Evolutionary conservation across 768 basidiomycete genomes (phyloP).

Genomic region (Rhodotorula kratochvilovae): DNA sequence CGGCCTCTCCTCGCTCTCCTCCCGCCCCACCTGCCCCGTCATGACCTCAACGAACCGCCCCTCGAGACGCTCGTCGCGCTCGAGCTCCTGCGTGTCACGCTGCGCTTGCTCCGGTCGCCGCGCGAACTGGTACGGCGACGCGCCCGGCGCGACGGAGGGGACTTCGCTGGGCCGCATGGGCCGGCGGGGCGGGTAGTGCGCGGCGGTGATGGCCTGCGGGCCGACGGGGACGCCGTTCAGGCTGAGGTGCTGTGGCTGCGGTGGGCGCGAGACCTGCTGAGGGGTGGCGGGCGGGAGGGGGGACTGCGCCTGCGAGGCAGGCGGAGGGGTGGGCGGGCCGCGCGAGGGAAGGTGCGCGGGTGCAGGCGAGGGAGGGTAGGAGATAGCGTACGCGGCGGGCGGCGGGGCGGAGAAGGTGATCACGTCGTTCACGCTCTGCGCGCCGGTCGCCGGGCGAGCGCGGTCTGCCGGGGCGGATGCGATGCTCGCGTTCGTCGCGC

Average conservation of each 20-base stretch:
- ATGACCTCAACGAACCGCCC: constrained; percentile 16
- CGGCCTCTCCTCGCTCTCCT: not conserved
- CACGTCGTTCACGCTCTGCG: constrained; percentile 19
- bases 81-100: constrained; percentile 6
- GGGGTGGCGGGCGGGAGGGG: not conserved
- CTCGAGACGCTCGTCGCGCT: constrained; percentile 12
- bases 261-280: not conserved
- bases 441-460: constrained; percentile 1
- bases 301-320: not conserved
- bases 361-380: not conserved
- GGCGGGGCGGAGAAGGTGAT: constrained; percentile 18
- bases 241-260: not conserved
- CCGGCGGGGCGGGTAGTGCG: constrained; percentile 6
- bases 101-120: not conserved
- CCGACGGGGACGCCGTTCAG: constrained; percentile 1
- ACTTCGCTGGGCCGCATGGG: constrained; percentile 20
- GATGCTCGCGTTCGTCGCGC: not conserved
- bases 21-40: constrained; percentile 1
- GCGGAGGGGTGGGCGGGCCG: not conserved
- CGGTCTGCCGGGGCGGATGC: not conserved
- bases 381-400: not conserved
- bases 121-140: constrained; percentile 9
- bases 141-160: constrained; percentile 1
- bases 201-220: not conserved
- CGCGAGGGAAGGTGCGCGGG: not conserved